A percentile compares a stretch with the other conserved stretches of the same genome.
Evolutionary conservation across 78 protist species (phyloP).

Genomic region (Guillardia theta): DNA sequence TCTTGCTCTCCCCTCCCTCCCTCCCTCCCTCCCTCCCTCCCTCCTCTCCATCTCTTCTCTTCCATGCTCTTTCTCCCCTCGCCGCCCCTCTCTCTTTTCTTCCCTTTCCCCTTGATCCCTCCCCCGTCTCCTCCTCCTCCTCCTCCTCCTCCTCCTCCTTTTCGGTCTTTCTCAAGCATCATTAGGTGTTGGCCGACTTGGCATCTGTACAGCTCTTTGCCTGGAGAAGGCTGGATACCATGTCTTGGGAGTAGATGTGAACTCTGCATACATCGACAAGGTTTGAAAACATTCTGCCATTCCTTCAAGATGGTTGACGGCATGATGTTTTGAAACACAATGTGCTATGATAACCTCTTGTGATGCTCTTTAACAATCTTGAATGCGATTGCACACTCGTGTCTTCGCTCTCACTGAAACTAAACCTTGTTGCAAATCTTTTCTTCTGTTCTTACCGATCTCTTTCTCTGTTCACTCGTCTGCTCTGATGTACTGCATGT

Average conservation of each 20-base stretch:
- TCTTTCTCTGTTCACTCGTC: too few relatives aligned
- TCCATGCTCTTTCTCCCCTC: background rate
- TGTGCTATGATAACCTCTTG: background rate
- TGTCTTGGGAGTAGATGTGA: slow-evolving; percentile 63
- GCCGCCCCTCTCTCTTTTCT: background rate
- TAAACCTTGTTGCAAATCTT: too few relatives aligned
- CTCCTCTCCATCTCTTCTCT: background rate
- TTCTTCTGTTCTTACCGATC: too few relatives aligned
- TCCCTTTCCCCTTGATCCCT: background rate
- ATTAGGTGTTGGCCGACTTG: slow-evolving; percentile 45
- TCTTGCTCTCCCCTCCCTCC: background rate
- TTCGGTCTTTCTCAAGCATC: background rate
- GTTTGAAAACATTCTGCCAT: background rate
- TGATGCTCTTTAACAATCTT: too few relatives aligned
- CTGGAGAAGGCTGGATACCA: slow-evolving; percentile 62
- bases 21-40: background rate
- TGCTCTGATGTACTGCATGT: background rate
- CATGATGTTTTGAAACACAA: background rate
- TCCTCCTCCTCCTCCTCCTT: background rate
- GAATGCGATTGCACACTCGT: too few relatives aligned
- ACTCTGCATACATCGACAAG: slow-evolving; percentile 43
- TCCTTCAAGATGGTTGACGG: background rate
- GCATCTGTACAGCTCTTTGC: slow-evolving; percentile 56
- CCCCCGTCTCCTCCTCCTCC: background rate
- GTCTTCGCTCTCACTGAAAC: too few relatives aligned